These are phyloP conservation scores for Carex scoparia DNA, from an alignment of 176 grass and related monocot species.

Conservation along the genomic window DNA sequence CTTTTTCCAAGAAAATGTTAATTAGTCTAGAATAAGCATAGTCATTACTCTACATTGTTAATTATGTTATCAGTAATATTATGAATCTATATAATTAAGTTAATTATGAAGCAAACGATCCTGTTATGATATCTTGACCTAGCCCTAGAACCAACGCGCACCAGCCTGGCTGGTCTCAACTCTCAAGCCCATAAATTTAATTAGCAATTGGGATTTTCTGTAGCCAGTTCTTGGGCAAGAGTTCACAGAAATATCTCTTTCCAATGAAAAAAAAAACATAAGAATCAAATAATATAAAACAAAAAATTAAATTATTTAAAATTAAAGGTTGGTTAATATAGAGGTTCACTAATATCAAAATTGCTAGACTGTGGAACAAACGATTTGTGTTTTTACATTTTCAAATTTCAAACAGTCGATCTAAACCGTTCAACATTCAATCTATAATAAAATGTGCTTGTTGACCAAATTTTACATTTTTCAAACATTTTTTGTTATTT, in stretches of 20 bases:
- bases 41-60: not conserved
- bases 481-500: not conserved
- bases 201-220: not conserved
- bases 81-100: not conserved
- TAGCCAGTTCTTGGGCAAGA: not conserved
- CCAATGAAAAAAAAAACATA: not conserved
- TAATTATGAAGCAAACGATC: conserved; percentile 4
- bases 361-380: too few species aligned
- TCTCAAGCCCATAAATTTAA: not conserved
- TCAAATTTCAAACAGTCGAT: too few species aligned
- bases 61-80: not conserved
- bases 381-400: too few species aligned
- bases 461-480: too few species aligned
- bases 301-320: not conserved
- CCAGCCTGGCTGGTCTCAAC: conserved; percentile 13
- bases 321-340: too few species aligned
- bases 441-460: not conserved
- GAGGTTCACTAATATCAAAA: too few species aligned
- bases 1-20: conserved; percentile 5
- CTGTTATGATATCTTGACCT: conserved; percentile 11
- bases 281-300: not conserved
- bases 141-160: not conserved
- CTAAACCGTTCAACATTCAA: not conserved
- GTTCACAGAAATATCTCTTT: not conserved
- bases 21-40: not conserved